A percentile compares a stretch with the other conserved stretches of the same genome.
Conservation (phyloP, 176 grass and related monocot genomes). For the Oryza punctata region DNA sequence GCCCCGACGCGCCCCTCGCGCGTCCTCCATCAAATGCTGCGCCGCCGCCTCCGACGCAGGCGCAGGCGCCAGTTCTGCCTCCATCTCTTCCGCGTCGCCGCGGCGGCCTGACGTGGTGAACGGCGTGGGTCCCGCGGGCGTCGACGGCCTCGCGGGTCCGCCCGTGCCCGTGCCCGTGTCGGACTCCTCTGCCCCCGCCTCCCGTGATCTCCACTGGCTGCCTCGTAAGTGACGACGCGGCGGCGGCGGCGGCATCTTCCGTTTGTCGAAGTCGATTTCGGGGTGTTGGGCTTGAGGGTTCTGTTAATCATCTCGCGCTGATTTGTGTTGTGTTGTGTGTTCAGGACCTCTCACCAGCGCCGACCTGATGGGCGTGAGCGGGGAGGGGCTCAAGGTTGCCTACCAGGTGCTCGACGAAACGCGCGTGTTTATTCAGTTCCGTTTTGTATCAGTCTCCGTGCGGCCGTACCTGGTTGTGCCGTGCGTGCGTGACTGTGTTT, state of each 20-base stretch:
- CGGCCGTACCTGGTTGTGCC: background rate
- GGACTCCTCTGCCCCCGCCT: background rate
- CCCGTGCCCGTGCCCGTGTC: background rate
- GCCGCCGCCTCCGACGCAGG: background rate
- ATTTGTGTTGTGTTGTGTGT: background rate
- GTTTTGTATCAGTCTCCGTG: background rate
- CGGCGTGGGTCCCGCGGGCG: background rate
- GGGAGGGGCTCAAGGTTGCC: conserved; percentile 61
- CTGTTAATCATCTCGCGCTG: conserved; percentile 1
- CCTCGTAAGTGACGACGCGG: conserved; percentile 29
- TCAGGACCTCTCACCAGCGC: conserved; percentile 56
- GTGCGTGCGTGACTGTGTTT: background rate
- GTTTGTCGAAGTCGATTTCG: background rate
- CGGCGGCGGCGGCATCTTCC: background rate
- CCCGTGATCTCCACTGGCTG: conserved; percentile 22
- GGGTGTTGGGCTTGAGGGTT: background rate
- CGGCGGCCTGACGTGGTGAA: background rate
- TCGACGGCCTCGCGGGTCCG: conserved; percentile 30
- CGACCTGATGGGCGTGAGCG: conserved; percentile 41
- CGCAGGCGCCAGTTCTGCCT: background rate
- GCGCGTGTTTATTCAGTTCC: background rate
- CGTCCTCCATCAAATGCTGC: conserved; percentile 29
- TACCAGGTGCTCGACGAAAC: conserved; percentile 66
- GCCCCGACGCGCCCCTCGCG: background rate
- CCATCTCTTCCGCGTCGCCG: background rate